Base-by-base conservation (phyloP, 2,329 filamentous ascomycete species). In the Cladophialophora bantiana region DNA sequence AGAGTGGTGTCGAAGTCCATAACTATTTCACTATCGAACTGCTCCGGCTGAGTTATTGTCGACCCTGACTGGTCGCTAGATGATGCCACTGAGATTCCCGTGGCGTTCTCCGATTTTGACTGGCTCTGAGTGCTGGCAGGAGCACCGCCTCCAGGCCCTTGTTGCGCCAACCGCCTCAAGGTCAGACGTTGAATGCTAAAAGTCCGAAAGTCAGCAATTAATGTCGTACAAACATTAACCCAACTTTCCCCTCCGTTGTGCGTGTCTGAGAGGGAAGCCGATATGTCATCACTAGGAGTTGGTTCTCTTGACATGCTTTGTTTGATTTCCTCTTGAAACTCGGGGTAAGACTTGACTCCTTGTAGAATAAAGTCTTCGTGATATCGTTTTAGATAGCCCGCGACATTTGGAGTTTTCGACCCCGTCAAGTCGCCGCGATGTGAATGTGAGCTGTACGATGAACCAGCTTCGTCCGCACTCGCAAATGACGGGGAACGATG, bases 321-420 rank as follows among this genome's bases (percentile, higher is more conserved):
- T 71, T 82, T 85, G 68, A 88, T 83, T 56, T 88, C 85, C 15
- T 81, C 79, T 71, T 85, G 82, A 4, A 88, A 73, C 18, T 80
- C 77, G 3, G 76, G 71, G 66, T 88, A 87, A 2, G 85, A 85
- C 42, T 82, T 81, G 42, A 87, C 84, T 13, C 84, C 86, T 75
- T 88, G 86, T 1, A 88, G 79, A 9, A 83, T 78, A 70, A 88
- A 88, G 73, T 88, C 86, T 65, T 86, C 82, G 72, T 88, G 86
- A 68, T 85, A 87, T 9, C 77, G 77, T 65, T 82, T 83, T 26
- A 88, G 73, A 82, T 84, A 88, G 3, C 86, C 86, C 65, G 84
- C 85, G 15, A 87, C 85, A 68, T 86, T 86, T 34, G 74, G 74
- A n/a, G 79, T 77, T 18, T 62, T 66, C 32, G 62, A 62, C 12